A percentile compares a stretch with the other conserved stretches of the same genome.
These are phyloP conservation scores for Thuidium tamariscinum DNA, from an alignment of 225 moss, liverwort and hornwort species.

Conservation along the genomic window DNA sequence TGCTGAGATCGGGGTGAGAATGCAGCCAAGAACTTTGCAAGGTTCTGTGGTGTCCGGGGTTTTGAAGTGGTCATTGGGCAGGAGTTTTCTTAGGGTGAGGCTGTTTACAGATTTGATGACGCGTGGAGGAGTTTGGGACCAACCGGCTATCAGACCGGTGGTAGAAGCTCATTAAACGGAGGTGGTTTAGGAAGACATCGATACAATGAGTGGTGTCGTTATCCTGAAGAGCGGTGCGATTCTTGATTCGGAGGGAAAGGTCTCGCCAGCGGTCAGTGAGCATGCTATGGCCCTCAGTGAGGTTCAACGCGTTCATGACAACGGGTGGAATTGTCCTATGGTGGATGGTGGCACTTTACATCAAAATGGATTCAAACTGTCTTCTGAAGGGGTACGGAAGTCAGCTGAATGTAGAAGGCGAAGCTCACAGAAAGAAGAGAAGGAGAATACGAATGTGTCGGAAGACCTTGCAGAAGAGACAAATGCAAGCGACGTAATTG, in stretches of 20 bases:
- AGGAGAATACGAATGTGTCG: conserved; percentile 38
- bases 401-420: conserved; percentile 11
- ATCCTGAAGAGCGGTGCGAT: conserved; percentile 8
- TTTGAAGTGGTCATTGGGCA: neutral
- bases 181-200: neutral
- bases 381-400: conserved; percentile 25
- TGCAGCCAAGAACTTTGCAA: neutral
- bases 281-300: conserved; percentile 17
- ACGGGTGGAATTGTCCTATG: conserved; percentile 17
- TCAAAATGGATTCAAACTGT: conserved; percentile 19
- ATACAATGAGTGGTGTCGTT: conserved; percentile 16
- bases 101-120: neutral
- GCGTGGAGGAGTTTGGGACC: neutral
- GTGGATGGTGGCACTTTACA: conserved; percentile 18
- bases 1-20: neutral
- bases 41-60: neutral
- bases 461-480: conserved; percentile 40
- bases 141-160: neutral
- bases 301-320: conserved; percentile 11
- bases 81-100: neutral
- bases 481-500: conserved; percentile 19
- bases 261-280: neutral
- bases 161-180: neutral
- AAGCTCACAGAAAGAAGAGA: conserved; percentile 17
- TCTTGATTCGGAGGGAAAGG: conserved; percentile 8